Base-by-base conservation (phyloP, 2,329 filamentous ascomycete genomes). In the Purpureocillium takamizusanense region DNA sequence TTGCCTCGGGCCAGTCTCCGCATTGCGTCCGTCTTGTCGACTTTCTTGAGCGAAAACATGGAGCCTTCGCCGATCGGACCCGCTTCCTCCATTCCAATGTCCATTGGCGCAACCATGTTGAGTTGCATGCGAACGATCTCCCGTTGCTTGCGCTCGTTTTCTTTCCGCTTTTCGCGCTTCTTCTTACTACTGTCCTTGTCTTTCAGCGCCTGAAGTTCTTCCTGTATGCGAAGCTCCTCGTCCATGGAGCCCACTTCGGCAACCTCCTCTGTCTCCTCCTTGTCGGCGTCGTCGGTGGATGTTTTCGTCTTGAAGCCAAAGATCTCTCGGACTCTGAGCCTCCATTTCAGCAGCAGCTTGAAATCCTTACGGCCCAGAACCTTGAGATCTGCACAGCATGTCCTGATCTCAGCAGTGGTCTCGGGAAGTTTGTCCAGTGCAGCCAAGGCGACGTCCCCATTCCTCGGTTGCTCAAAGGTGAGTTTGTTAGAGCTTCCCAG, bases 91-190 rank as follows among this genome's bases (percentile, higher is more conserved):
- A 94, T 76, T 53, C 92, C 92, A 46, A 98, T 95, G 47, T 98
- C 92, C 71, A 87, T 92, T 7, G 92, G 92, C 1, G 88, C 85
- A 2, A 82, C 83, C 92, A 98, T 98, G 65, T 95, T 83, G 68
- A 98, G 79, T 61, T 98, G 92, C 83, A 98, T 83, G 27, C 92
- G 81, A n/a, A 94, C 73, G 43, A 97, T 87, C 47, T 97, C 92
- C 50, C 86, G 92, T 50, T 92, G 86, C 62, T 94, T 97, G 60
- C 80, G 80, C 61, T 98, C 92, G 48, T 98, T 98, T 43, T 94
- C 88, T 51, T 75, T 85, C 47, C 89, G 76, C 49, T 83, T 78
- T 52, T 94, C 85, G 51, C 87, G 83, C 65, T 88, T 94, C 61
- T 81, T 90, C 50, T 81, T 80, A 16, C 81, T 61, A 32, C 65